Evolutionary conservation across 106 monocot species (phyloP).

Genomic region (Platanthera zijinensis): DNA sequence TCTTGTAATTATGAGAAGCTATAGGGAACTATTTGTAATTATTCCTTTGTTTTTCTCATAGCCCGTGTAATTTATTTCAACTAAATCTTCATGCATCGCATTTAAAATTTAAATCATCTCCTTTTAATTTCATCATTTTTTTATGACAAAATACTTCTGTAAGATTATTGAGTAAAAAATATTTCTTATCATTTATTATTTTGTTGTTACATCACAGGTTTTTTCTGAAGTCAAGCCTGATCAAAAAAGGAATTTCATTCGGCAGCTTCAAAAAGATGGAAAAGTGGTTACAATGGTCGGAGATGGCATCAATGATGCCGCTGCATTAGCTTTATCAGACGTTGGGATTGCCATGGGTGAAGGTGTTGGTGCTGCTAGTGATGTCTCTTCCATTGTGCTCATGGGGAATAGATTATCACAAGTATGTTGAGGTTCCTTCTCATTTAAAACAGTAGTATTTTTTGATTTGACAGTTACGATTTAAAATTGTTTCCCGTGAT

Average conservation of each 20-base stretch:
- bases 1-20: too few relatives aligned
- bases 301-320: slow-evolving; percentile 98
- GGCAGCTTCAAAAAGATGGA: slow-evolving; percentile 49
- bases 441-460: not conserved
- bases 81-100: not conserved
- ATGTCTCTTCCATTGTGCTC: slow-evolving; percentile 91
- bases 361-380: slow-evolving; percentile 95
- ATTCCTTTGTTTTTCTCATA: not conserved
- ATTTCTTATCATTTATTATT: not conserved
- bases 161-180: not conserved
- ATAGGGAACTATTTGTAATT: too few relatives aligned
- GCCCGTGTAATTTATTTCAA: not conserved
- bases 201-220: slow-evolving; percentile 32
- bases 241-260: slow-evolving; percentile 81
- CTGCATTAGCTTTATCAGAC: slow-evolving; percentile 85
- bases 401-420: slow-evolving; percentile 90
- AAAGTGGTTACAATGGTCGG: slow-evolving; percentile 93
- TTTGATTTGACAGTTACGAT: not conserved
- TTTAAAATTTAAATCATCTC: not conserved
- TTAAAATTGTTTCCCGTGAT: not conserved
- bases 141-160: not conserved
- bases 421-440: slow-evolving; percentile 21
- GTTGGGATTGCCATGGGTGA: slow-evolving; percentile 96
- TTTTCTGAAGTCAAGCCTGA: slow-evolving; percentile 78
- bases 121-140: not conserved